Evolutionary conservation across 2,329 filamentous ascomycete species (phyloP).

Genomic region (Apiospora arundinis): DNA sequence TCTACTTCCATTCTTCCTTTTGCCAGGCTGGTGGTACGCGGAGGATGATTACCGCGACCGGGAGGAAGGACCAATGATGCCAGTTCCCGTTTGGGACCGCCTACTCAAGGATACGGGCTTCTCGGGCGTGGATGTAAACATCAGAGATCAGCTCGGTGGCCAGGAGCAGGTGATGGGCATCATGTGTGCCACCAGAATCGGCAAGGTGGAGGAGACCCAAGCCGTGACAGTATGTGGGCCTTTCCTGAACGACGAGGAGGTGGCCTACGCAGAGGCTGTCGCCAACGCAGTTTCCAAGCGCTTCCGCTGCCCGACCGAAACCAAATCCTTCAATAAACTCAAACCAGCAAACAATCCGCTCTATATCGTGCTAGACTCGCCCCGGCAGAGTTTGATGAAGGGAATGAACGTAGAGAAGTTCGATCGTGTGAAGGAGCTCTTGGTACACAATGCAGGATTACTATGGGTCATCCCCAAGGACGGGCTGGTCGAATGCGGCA

Average conservation of each 20-base stretch:
- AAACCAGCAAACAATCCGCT: constrained; percentile 17
- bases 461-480: constrained; percentile 27
- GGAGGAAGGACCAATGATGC: constrained; percentile 15
- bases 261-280: constrained; percentile 25
- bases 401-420: constrained; percentile 23
- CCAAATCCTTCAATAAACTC: constrained; percentile 18
- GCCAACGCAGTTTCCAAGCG: constrained; percentile 23
- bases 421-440: constrained; percentile 23
- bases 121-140: constrained; percentile 19
- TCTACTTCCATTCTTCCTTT: constrained; percentile 12
- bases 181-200: constrained; percentile 27
- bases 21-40: constrained; percentile 22
- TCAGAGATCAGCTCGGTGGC: constrained; percentile 26
- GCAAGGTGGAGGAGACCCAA: constrained; percentile 22
- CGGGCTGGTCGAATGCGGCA: constrained; percentile 21
- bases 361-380: constrained; percentile 28
- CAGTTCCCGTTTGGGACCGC: constrained; percentile 1
- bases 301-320: constrained; percentile 12
- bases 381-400: constrained; percentile 19
- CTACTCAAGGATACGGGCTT: constrained; percentile 6
- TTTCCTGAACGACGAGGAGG: constrained; percentile 26
- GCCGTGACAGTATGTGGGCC: constrained; percentile 24
- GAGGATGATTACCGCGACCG: constrained; percentile 19
- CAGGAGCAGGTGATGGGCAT: constrained; percentile 24
- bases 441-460: constrained; percentile 23